Evolutionary conservation across 1,139 yeast species (phyloP), one percentile per base, ranked within the genome.

Genomic region (Magnusiomyces suaveolens): DNA sequence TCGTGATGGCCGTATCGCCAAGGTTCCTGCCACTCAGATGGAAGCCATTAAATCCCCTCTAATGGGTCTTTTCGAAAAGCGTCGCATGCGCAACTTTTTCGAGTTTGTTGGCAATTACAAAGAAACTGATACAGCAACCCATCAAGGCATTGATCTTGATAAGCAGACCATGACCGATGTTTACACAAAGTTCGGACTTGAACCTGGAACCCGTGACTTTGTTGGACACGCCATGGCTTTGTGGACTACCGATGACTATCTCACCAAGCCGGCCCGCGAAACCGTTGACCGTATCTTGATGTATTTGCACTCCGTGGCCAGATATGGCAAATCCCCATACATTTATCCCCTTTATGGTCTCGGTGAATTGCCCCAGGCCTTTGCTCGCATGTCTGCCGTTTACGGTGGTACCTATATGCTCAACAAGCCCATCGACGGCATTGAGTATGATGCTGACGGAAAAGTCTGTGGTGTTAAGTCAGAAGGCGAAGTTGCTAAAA

Each of bases 221-320:
- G 87, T 94, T 63, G 99, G 98, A 47, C 98, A 92, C 70, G 94
- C 98, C 20, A 94, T 92, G 98, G 99, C 97, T 6, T 78, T 92
- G 59, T 90, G 96, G 86, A 80, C 95, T 33, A 90, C 89, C 63
- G 98, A 92, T 66, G 92, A 87, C 58, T 92, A 92, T 69, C 74
- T 92, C 66, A 79, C 77, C 60, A 83, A 87, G 70, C 96, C 96
- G 8, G 97, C 97, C 2, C 81, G 96, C 67, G 96, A 92, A 65
- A 84, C 97, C 18, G 81, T 86, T 64, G 94, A 90, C 67, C 79
- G 98, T 69, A 82, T 92, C 59, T 72, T 87, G 54, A 77, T 92
- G 62, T 92, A 92, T 66, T 84, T 88, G 51, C 88, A 87, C 64
- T 87, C 96, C 12, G 95, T 94, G 56, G 94, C 96, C 49, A 83